phyloP scores from a whole-genome alignment of 257 asterid genomes.

The Solanum commersonii region DNA sequence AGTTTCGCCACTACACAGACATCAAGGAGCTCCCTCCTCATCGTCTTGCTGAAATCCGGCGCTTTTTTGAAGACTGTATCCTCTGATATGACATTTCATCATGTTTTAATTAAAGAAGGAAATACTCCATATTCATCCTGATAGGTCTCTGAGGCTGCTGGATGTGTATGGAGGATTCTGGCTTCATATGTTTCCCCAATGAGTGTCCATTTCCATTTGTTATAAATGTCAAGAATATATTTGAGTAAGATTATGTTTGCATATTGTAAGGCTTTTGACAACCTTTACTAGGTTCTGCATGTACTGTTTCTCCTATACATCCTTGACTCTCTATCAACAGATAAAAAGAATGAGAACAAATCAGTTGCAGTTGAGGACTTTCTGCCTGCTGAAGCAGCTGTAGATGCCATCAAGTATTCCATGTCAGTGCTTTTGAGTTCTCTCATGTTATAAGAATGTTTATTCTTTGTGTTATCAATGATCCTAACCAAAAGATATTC shows the following conservation, averaged over 20 bases:
- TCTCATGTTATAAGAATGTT: not conserved
- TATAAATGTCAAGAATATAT: not conserved
- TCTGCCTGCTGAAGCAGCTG: constrained; percentile 63
- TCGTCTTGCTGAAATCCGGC: constrained; percentile 91
- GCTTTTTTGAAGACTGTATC: constrained; percentile 96
- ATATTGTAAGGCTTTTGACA: not conserved
- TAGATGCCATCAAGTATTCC: constrained; percentile 62
- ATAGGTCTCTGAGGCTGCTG: not conserved
- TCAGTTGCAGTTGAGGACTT: constrained; percentile 77
- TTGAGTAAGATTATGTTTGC: not conserved
- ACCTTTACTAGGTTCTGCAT: not conserved
- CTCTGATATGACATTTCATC: not conserved
- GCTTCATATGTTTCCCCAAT: not conserved
- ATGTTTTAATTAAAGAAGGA: not conserved
- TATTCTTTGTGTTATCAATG: not conserved
- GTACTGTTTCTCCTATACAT: not conserved
- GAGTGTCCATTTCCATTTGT: not conserved
- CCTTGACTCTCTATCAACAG: constrained; percentile 38
- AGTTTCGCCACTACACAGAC: constrained; percentile 67
- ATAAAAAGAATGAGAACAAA: constrained; percentile 86
- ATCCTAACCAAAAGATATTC: not conserved
- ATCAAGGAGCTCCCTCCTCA: constrained; percentile 77
- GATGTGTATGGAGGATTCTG: not conserved
- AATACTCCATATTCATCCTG: not conserved
- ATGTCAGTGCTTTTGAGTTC: constrained; percentile 36